phyloP scores from a whole-genome alignment of 495 filamentous ascomycete species.

The Xylaria bambusicola region DNA sequence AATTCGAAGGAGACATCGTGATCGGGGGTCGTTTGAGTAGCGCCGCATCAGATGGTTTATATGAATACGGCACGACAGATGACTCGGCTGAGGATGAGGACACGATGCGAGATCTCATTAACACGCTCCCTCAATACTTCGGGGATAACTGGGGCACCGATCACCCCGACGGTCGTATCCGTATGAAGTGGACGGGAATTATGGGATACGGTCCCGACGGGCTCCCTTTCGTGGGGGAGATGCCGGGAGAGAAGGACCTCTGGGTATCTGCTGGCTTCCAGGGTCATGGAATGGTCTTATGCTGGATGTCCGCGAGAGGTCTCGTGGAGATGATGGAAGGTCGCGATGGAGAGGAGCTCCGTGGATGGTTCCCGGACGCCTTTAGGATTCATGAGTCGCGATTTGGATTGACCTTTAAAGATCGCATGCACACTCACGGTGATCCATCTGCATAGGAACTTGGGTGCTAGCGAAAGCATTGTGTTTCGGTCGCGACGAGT shows the following conservation, averaged over 20 bases:
- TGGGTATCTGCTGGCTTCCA: conserved; percentile 58
- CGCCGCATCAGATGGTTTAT: conserved; percentile 45
- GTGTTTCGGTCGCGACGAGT: too few species aligned
- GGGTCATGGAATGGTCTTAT: conserved; percentile 62
- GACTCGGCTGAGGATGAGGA: conserved; percentile 58
- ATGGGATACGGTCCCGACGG: conserved; percentile 62
- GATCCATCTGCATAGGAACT: background rate
- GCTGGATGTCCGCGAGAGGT: conserved; percentile 56
- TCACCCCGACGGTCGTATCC: conserved; percentile 56
- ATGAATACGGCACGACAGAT: conserved; percentile 56
- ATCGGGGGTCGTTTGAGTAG: conserved; percentile 67
- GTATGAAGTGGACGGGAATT: conserved; percentile 63
- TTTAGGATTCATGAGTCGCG: conserved; percentile 51
- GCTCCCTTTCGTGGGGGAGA: conserved; percentile 56
- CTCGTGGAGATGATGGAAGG: conserved; percentile 54
- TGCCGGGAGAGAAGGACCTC: conserved; percentile 43
- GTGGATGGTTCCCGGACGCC: conserved; percentile 54
- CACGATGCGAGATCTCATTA: conserved; percentile 54
- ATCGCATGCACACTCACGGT: conserved; percentile 32
- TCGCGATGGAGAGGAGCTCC: conserved; percentile 31
- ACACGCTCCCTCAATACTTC: conserved; percentile 54
- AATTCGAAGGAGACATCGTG: conserved; percentile 60
- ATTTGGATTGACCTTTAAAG: conserved; percentile 44
- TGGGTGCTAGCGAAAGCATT: too few species aligned
- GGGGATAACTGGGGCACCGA: conserved; percentile 61